phyloP scores from a whole-genome alignment of 148 eudicot genomes.

The Fagopyrum homotropicum region DNA sequence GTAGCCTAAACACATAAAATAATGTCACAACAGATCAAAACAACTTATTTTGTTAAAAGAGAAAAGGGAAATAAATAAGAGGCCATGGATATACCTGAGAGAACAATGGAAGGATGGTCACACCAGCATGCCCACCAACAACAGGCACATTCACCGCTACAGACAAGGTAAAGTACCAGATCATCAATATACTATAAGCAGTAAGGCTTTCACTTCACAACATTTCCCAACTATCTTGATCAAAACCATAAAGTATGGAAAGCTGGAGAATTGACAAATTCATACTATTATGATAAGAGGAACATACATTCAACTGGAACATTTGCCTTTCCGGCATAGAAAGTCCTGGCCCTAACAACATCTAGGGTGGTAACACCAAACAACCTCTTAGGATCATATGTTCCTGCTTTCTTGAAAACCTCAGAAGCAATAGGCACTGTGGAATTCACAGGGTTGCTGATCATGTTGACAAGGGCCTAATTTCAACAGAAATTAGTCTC shows the following conservation, averaged over 20 bases:
- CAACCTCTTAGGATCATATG: slow-evolving; percentile 74
- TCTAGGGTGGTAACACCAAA: slow-evolving; percentile 94
- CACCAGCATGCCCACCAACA: slow-evolving; percentile 94
- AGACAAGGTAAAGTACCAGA: neutral
- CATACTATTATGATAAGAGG: neutral
- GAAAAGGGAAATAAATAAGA: neutral
- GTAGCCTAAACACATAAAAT: slow-evolving; percentile 42
- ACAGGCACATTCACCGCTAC: slow-evolving; percentile 90
- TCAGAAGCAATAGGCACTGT: slow-evolving; percentile 94
- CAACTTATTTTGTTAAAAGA: neutral
- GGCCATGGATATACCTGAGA: slow-evolving; percentile 51
- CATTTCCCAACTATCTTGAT: neutral
- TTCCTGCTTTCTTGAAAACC: slow-evolving; percentile 88
- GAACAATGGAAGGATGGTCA: slow-evolving; percentile 90
- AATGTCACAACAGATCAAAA: neutral
- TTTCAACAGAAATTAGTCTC: neutral
- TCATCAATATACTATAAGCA: neutral
- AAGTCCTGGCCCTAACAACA: slow-evolving; percentile 86
- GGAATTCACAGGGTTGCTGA: slow-evolving; percentile 91
- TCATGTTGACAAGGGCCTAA: slow-evolving; percentile 87
- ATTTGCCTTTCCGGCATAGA: slow-evolving; percentile 80
- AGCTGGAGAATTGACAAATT: neutral
- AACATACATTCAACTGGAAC: slow-evolving; percentile 56
- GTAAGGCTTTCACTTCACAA: neutral
- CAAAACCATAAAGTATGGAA: neutral